These are phyloP conservation scores for Ecytonucleospora hepatopenaei DNA, from an alignment of 371 early-diverging fungal species.

Conservation along the genomic window DNA sequence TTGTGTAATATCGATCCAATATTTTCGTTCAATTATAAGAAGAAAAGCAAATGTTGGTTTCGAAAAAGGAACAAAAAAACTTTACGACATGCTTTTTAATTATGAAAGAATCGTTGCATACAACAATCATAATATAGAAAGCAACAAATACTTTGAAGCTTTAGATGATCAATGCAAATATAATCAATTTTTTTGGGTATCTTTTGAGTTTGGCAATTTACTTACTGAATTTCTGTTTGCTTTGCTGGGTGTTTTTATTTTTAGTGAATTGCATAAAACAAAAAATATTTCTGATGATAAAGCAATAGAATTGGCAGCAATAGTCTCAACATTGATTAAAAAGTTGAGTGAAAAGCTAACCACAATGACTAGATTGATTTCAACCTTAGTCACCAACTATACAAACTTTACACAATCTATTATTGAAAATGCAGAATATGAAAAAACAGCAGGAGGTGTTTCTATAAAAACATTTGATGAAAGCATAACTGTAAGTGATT, in stretches of 20 bases:
- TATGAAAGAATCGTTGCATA: constrained; percentile 27
- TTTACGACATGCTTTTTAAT: constrained; percentile 24
- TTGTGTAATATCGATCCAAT: neutral
- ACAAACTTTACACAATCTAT: constrained; percentile 10
- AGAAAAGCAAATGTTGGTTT: constrained; percentile 14
- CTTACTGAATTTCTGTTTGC: constrained; percentile 8
- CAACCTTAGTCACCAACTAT: neutral
- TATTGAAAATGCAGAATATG: neutral
- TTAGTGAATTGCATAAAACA: neutral
- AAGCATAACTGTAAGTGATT: constrained; percentile 21
- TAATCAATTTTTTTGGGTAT: constrained; percentile 9
- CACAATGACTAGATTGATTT: neutral
- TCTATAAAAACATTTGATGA: neutral
- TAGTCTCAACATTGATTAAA: neutral
- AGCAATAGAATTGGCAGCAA: neutral
- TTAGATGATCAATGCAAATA: neutral
- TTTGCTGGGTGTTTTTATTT: neutral
- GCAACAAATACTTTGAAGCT: neutral
- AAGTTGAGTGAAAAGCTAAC: constrained; percentile 6
- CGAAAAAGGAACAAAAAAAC: constrained; percentile 13
- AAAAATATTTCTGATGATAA: neutral
- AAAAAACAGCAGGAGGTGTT: constrained; percentile 6
- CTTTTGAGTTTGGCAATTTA: constrained; percentile 1
- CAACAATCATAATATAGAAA: constrained; percentile 16
- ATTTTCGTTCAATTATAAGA: neutral